These are phyloP conservation scores for Thalassia testudinum DNA, from an alignment of 116 monocot genomes.

Conservation along the genomic window DNA sequence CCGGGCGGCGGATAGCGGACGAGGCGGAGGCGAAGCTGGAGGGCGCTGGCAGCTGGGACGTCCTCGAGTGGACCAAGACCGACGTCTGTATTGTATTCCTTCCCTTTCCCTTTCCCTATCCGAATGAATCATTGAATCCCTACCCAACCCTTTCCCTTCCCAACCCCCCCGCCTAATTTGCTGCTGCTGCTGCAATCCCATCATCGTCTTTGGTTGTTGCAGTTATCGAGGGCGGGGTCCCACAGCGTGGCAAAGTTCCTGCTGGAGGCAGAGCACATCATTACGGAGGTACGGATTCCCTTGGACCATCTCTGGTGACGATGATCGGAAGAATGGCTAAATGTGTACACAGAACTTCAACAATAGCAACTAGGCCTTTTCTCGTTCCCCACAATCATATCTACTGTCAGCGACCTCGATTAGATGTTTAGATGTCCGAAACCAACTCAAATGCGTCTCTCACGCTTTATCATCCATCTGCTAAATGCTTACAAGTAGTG, in stretches of 20 bases:
- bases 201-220: conserved; percentile 23
- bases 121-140: neutral
- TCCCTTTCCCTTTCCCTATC: neutral
- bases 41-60: conserved; percentile 38
- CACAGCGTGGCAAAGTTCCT: conserved; percentile 55
- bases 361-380: neutral
- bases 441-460: too few relatives aligned
- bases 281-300: conserved; percentile 52
- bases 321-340: too few relatives aligned
- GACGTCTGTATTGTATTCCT: conserved; percentile 17
- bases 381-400: too few relatives aligned
- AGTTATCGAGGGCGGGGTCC: conserved; percentile 24
- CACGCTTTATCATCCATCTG: too few relatives aligned
- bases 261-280: conserved; percentile 68
- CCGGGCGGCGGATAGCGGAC: conserved; percentile 1
- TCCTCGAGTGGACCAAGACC: conserved; percentile 75
- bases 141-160: neutral
- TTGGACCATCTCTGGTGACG: too few relatives aligned
- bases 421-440: too few relatives aligned
- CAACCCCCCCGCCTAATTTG: neutral
- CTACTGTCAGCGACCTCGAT: too few relatives aligned
- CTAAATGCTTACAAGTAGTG: too few relatives aligned
- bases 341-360: too few relatives aligned
- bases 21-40: conserved; percentile 14
- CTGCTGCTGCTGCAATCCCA: neutral